Percentiles rank a stretch among this genome's conserved stretches.
These are phyloP conservation scores for Aspergillus fijiensis DNA, from an alignment of 2,329 filamentous ascomycete species.

Conservation along the genomic window DNA sequence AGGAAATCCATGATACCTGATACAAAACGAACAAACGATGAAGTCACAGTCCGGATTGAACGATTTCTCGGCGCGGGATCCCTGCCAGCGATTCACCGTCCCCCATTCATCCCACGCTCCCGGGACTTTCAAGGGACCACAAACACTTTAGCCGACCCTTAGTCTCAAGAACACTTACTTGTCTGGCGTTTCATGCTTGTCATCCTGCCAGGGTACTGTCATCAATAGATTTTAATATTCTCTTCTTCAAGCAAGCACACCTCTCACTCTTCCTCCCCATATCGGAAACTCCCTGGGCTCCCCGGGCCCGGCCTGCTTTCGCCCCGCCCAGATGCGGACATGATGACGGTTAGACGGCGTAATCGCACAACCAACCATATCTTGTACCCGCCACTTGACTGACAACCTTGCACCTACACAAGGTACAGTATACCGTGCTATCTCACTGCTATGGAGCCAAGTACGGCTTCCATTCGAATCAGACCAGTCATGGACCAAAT, in stretches of 20 bases:
- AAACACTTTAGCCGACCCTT: background rate
- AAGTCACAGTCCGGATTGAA: background rate
- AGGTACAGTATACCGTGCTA: no score
- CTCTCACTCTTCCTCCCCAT: no score
- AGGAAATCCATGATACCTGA: background rate
- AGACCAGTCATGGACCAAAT: background rate
- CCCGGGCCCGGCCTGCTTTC: background rate
- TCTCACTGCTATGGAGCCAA: no score
- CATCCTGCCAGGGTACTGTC: background rate
- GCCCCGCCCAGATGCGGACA: background rate
- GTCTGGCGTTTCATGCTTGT: no score
- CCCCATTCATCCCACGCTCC: background rate
- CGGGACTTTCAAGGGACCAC: no score
- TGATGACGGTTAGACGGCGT: background rate
- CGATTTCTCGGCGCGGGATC: background rate
- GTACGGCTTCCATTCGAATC: background rate
- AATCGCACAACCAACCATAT: background rate
- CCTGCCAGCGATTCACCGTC: background rate
- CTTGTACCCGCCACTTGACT: no score
- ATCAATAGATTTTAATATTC: no score
- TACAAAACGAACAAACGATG: background rate
- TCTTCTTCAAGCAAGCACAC: no score
- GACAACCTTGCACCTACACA: no score
- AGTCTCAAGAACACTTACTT: no score
- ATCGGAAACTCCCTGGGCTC: no score